A percentile compares a stretch with the other conserved stretches of the same genome.
These are phyloP conservation scores for Candida ovalis DNA, from an alignment of 805 yeast species.

Conservation along the genomic window DNA sequence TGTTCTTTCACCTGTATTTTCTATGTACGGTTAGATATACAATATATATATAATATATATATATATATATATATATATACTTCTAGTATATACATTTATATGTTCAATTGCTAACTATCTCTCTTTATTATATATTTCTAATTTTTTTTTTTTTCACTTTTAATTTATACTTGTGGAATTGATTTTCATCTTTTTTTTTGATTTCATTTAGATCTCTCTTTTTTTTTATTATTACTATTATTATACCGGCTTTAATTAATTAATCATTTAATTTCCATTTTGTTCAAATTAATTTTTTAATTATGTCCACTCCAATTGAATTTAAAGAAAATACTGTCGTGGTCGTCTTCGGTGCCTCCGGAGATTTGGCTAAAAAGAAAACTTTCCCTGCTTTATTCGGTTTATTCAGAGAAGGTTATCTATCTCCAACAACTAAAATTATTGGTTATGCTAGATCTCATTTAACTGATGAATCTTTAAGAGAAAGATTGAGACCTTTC, in stretches of 20 bases:
- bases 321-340: slow-evolving; percentile 67
- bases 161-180: too few relatives aligned
- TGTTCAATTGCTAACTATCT: too few relatives aligned
- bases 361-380: slow-evolving; percentile 93
- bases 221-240: not conserved
- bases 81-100: too few relatives aligned
- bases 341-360: slow-evolving; percentile 92
- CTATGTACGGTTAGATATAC: too few relatives aligned
- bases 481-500: slow-evolving; percentile 58
- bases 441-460: slow-evolving; percentile 92
- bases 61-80: too few relatives aligned
- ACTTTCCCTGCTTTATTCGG: slow-evolving; percentile 88
- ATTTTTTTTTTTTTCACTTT: too few relatives aligned
- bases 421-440: slow-evolving; percentile 67
- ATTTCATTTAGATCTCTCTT: too few relatives aligned
- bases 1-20: too few relatives aligned
- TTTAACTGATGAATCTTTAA: slow-evolving; percentile 62
- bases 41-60: too few relatives aligned
- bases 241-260: not conserved
- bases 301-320: slow-evolving; percentile 25
- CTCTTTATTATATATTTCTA: too few relatives aligned
- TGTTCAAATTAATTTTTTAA: not conserved
- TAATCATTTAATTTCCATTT: too few relatives aligned
- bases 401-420: slow-evolving; percentile 67
- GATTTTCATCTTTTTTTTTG: too few relatives aligned